phyloP scores from a whole-genome alignment of 2,329 filamentous ascomycete species.

The Diaporthe sp. region DNA sequence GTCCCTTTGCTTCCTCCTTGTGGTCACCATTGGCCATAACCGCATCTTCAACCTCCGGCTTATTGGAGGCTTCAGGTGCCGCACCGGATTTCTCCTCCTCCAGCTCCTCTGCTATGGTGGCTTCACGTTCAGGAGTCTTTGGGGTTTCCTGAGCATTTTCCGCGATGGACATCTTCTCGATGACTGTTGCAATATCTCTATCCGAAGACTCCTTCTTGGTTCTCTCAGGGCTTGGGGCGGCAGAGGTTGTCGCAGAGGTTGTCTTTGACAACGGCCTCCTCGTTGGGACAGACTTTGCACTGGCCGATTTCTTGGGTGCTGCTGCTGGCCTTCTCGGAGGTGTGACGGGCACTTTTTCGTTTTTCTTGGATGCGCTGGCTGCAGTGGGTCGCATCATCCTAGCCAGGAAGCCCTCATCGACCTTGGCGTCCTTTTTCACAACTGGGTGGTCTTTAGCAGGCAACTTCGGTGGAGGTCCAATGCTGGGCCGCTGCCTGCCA shows the following conservation, averaged over 20 bases:
- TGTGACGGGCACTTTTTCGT: slow-evolving; percentile 67
- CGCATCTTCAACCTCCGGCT: slow-evolving; percentile 13
- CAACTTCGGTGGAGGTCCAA: slow-evolving; percentile 70
- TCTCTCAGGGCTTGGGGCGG: slow-evolving; percentile 29
- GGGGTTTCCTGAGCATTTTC: slow-evolving; percentile 31
- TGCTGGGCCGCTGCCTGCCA: slow-evolving; percentile 59
- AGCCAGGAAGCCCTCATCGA: slow-evolving; percentile 80
- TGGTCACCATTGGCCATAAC: slow-evolving; percentile 26
- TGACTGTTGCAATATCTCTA: slow-evolving; percentile 38
- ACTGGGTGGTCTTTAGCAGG: slow-evolving; percentile 58
- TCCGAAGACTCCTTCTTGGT: slow-evolving; percentile 33
- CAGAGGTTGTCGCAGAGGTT: slow-evolving; percentile 25
- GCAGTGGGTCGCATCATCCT: slow-evolving; percentile 85
- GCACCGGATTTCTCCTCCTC: slow-evolving; percentile 6
- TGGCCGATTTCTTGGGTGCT: slow-evolving; percentile 34
- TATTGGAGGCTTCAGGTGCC: slow-evolving; percentile 5
- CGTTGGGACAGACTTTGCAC: slow-evolving; percentile 38
- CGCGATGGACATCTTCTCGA: slow-evolving; percentile 39
- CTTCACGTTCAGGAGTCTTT: slow-evolving; percentile 31
- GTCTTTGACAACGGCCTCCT: slow-evolving; percentile 39
- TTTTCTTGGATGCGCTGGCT: slow-evolving; percentile 61
- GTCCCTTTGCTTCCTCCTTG: slow-evolving; percentile 8
- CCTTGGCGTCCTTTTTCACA: slow-evolving; percentile 61
- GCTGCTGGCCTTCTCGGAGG: slow-evolving; percentile 56
- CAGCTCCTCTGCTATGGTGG: slow-evolving; percentile 12